Base-by-base conservation (phyloP, 2,329 filamentous ascomycete genomes). In the Didymella arachidicola region DNA sequence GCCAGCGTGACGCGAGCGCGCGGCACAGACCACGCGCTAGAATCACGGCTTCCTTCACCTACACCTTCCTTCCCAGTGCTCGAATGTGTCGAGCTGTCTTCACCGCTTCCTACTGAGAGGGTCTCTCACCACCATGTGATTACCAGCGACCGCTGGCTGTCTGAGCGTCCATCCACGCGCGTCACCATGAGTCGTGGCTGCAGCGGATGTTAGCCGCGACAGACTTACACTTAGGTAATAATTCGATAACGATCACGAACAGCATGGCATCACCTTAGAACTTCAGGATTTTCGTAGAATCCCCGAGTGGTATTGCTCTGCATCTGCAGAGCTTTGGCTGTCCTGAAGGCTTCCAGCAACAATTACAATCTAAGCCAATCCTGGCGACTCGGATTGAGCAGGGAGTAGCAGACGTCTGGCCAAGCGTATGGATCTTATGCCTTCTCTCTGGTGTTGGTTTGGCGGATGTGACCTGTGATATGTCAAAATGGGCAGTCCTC, bases 11-110 rank as follows among this genome's bases (percentile, higher is more conserved):
- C 32, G 30, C 16, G 8, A 10, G 16, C 50, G 12, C 19, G 14
- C 22, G 14, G 56, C 56, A 53, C 56, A 50, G 56, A 54, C 56
- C 50, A 39, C 11, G 39, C 49, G 42, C 44, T 53, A 49, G 27
- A 29, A 12, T 27, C 29, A 19, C 11, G 7, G 12, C 12, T 27
- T 44, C 25, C 39, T 49, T 53, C 56, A 58, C 49, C 8, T 48
- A 30, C 36, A 38, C 36, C 42, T 41, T 42, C 14, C 26, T 42
- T 12, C 26, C 29, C 8, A 18, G 18, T 10, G 14, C 45, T 32
- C 41, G 6, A 32, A 29, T 45, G 50, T 29, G 30, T 36, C 19
- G 42, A 38, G 41, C 36, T 29, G 8, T 29, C 1, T 14, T 32
- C 42, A 26, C 29, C 3, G 32, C 12, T 32, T 32, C 18, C 25